These are phyloP conservation scores for Cydonia oblonga DNA, from an alignment of 331 rosid species.

Conservation along the genomic window DNA sequence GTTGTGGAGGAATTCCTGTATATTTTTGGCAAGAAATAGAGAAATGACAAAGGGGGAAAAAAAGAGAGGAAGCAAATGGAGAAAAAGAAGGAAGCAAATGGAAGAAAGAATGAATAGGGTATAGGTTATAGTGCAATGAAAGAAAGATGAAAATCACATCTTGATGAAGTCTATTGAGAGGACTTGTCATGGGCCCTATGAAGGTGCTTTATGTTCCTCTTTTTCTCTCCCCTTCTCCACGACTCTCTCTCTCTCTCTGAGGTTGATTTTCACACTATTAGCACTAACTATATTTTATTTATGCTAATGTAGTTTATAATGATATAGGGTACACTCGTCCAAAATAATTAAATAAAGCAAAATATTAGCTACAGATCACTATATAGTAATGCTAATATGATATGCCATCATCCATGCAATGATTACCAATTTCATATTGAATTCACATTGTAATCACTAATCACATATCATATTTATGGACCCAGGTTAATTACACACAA, in stretches of 20 bases:
- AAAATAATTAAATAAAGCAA: not conserved
- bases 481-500: not conserved
- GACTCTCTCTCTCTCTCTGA: not conserved
- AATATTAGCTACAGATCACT: not conserved
- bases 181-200: constrained; percentile 65
- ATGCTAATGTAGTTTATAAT: not conserved
- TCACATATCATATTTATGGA: not conserved
- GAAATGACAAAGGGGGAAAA: not conserved
- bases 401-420: not conserved
- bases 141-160: constrained; percentile 73
- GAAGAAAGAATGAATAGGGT: no score
- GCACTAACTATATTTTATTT: constrained; percentile 2
- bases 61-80: not conserved
- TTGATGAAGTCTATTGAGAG: constrained; percentile 49
- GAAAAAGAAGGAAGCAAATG: no score
- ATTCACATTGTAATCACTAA: not conserved
- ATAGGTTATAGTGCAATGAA: constrained; percentile 40
- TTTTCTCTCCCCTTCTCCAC: constrained; percentile 2
- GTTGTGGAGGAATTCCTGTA: constrained; percentile 2
- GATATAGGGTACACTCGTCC: not conserved
- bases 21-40: constrained; percentile 12
- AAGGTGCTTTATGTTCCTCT: constrained; percentile 37
- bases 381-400: not conserved
- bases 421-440: constrained; percentile 1
- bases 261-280: not conserved